A percentile compares a stretch with the other conserved stretches of the same genome.
Conservation (phyloP, 331 rosid genomes). For the Rhamnella rubrinervis region DNA sequence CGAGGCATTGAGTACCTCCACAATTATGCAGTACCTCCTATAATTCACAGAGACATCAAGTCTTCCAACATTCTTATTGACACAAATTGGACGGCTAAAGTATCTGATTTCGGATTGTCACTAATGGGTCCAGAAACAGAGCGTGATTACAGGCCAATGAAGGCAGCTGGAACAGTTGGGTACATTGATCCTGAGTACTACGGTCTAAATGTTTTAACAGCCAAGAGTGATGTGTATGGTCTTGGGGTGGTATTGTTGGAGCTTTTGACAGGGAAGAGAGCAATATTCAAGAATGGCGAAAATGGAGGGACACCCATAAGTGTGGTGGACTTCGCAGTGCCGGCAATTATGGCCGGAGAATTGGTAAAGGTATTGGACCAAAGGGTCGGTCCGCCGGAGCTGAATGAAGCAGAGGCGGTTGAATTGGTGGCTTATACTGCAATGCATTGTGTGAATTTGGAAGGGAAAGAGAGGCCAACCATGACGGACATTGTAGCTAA, state of each 20-base stretch:
- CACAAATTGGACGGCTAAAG: conserved; percentile 71
- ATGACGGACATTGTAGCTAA: conserved; percentile 90
- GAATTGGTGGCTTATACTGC: conserved; percentile 87
- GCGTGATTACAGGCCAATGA: conserved; percentile 50
- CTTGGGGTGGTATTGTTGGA: conserved; percentile 88
- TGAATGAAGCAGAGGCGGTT: conserved; percentile 81
- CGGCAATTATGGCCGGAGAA: conserved; percentile 63
- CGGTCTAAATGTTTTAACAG: conserved; percentile 79
- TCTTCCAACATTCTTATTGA: conserved; percentile 89
- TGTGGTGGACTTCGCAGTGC: conserved; percentile 78
- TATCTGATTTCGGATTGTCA: conserved; percentile 93
- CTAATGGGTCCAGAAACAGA: conserved; percentile 67
- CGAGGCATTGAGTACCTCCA: conserved; percentile 95
- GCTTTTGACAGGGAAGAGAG: conserved; percentile 89
- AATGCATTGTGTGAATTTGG: conserved; percentile 84
- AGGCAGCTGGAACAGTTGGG: conserved; percentile 92
- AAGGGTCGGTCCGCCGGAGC: conserved; percentile 63
- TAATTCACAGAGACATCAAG: conserved; percentile 91
- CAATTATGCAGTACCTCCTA: conserved; percentile 87
- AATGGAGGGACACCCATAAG: conserved; percentile 65
- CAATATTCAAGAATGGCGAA: conserved; percentile 66
- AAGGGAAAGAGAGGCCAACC: conserved; percentile 92
- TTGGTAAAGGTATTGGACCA: conserved; percentile 55
- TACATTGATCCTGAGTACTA: conserved; percentile 98
- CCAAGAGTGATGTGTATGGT: conserved; percentile 95